Conservation (phyloP, 257 asterid genomes). For the Lycium ferocissimum region DNA sequence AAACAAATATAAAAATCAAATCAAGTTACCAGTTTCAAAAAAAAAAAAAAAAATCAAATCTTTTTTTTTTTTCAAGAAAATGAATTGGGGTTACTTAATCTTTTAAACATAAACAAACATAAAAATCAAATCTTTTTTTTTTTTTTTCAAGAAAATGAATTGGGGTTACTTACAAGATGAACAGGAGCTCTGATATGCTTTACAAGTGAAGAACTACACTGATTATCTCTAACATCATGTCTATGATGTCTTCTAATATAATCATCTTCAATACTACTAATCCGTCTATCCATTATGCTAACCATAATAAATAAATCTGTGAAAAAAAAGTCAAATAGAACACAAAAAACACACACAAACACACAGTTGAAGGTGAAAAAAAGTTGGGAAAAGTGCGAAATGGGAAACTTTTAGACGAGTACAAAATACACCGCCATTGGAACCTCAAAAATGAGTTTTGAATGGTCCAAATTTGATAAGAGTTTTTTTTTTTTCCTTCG, state of each 20-base stretch:
- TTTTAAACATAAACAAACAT: too few species aligned
- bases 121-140: constrained; percentile 6
- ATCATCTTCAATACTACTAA: constrained; percentile 27
- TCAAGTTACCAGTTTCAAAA: too few species aligned
- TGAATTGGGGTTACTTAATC: not conserved
- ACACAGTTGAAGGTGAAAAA: not conserved
- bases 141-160: not conserved
- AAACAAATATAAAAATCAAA: not conserved
- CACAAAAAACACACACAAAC: too few species aligned
- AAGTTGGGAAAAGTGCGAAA: not conserved
- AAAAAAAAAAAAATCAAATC: too few species aligned
- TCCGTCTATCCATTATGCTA: constrained; percentile 34
- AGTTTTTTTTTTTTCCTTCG: not conserved
- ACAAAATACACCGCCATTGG: constrained; percentile 40
- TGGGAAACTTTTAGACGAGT: constrained; percentile 13
- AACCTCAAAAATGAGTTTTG: constrained; percentile 24
- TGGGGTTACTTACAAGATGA: constrained; percentile 29
- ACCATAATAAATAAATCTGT: constrained; percentile 18
- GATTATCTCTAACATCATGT: constrained; percentile 27
- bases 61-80: not conserved
- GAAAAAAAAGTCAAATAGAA: not conserved
- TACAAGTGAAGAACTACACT: constrained; percentile 34
- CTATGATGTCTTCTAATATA: constrained; percentile 32
- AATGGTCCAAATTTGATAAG: constrained; percentile 29
- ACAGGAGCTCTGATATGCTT: constrained; percentile 40